Base-by-base conservation (phyloP, 192 early-diverging fungal genomes). In the Lobosporangium transversale region DNA sequence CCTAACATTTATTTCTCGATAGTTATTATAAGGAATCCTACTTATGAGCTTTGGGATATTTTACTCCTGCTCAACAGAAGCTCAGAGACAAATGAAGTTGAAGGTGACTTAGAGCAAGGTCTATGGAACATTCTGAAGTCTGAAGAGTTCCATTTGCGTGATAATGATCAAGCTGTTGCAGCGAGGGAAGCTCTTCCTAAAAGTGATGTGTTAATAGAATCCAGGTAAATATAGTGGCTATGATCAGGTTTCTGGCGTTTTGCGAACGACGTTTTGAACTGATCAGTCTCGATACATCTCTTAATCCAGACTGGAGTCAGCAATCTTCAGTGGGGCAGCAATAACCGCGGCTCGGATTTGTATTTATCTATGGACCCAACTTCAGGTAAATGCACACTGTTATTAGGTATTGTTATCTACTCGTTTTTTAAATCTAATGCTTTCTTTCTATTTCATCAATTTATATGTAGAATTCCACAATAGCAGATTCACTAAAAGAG, bases 31-130 rank as follows among this genome's bases (percentile, higher is more conserved):
- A 62, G 43, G 31, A 76, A 76, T 23, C 73, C 73, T 0, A 33
- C 58, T 0, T 50, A 37, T n/a, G 53, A 67, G 3, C 42, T 67
- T 10, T 76, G 63, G 73, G 73, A 76, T 15, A 17, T 76, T 2
- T 36, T 62, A 6, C 8, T 67, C 2, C 45, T 61, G 11, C n/a
- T 62, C 18, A 32, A 53, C 10, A 58, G 67, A 42, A 56, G 23
- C 18, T 0, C 58, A 12, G 12, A 21, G 45, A 29, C 9, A 15
- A 30, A 27, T 0, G 27, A 48, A 0, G 52, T 33, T 12, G 27
- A 17, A 18, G 0, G 14, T 1, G 32, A 3, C 4, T 7, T 53
- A 24, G 6, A 40, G 1, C 17, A 58, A n/a, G 18, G 49, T 15
- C 42, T 74, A 12, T 6, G 65, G 5, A 1, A 0, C 2, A 32